Evolutionary conservation across 2,329 filamentous ascomycete species (phyloP).

Genomic region (Zymoseptoria passerinii): DNA sequence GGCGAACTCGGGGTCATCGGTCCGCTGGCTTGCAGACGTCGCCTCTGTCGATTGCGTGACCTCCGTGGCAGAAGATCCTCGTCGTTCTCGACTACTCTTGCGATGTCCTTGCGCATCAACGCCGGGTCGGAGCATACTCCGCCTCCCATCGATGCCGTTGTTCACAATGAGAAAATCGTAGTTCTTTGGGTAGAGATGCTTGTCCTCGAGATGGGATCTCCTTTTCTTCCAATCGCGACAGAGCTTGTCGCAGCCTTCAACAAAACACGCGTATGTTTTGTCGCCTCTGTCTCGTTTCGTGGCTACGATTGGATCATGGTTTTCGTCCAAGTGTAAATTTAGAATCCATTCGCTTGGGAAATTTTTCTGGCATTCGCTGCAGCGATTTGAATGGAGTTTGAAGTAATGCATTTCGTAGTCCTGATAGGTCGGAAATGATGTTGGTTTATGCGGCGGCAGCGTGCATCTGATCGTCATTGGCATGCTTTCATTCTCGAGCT

Average conservation of each 20-base stretch:
- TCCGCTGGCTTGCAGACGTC: constrained; percentile 14
- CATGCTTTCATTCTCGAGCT: constrained; percentile 41
- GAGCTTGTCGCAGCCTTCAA: constrained; percentile 77
- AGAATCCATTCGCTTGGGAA: constrained; percentile 79
- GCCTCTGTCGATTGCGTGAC: constrained; percentile 16
- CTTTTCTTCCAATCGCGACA: constrained; percentile 79
- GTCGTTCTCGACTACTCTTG: constrained; percentile 25
- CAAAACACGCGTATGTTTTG: constrained; percentile 86
- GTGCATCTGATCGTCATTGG: constrained; percentile 68
- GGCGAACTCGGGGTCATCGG: constrained; percentile 1
- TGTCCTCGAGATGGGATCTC: constrained; percentile 82
- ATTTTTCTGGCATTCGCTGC: constrained; percentile 74
- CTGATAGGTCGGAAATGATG: constrained; percentile 64
- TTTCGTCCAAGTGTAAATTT: constrained; percentile 78
- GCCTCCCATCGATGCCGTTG: constrained; percentile 78
- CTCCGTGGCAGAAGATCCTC: constrained; percentile 12
- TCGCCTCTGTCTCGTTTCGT: constrained; percentile 70
- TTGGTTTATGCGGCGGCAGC: constrained; percentile 67
- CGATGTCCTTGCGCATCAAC: constrained; percentile 27
- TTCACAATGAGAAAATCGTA: constrained; percentile 85
- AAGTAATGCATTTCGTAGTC: constrained; percentile 85
- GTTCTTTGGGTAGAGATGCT: constrained; percentile 78
- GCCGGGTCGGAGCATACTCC: constrained; percentile 64
- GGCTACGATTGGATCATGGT: constrained; percentile 72
- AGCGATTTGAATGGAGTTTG: constrained; percentile 74